A percentile compares a stretch with the other conserved stretches of the same genome.
These are phyloP conservation scores for Botryotinia calthae DNA, from an alignment of 2,329 filamentous ascomycete genomes.

Conservation along the genomic window DNA sequence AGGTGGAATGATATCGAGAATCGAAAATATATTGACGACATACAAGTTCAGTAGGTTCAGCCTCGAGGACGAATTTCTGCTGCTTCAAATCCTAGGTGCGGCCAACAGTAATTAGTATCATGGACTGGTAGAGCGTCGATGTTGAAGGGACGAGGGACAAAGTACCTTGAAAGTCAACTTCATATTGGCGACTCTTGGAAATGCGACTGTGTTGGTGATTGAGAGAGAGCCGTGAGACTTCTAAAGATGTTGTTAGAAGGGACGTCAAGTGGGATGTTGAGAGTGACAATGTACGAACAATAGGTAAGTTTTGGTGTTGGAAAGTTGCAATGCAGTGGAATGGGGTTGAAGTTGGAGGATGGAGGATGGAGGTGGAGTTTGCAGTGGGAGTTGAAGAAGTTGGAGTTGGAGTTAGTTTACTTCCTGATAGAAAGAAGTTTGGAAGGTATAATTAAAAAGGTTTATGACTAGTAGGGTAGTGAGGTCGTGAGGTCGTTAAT, in stretches of 20 bases:
- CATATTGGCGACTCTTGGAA: conserved; percentile 49
- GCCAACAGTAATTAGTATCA: conserved; percentile 30
- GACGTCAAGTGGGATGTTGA: neutral
- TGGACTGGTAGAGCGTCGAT: conserved; percentile 21
- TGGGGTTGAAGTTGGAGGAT: too few relatives aligned
- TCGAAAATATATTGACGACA: conserved; percentile 39
- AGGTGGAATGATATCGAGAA: neutral
- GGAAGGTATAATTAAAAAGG: conserved; percentile 3
- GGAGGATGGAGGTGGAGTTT: too few relatives aligned
- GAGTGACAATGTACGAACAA: neutral
- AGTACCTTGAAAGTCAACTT: conserved; percentile 70
- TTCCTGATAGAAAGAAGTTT: conserved; percentile 8
- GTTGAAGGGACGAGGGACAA: conserved; percentile 29
- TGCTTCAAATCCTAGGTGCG: conserved; percentile 87
- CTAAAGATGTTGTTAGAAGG: neutral
- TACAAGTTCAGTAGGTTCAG: conserved; percentile 90
- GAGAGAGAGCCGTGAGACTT: neutral
- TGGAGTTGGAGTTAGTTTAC: neutral
- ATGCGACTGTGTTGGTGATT: conserved; percentile 11
- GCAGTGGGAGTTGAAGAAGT: neutral
- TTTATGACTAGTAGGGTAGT: neutral
- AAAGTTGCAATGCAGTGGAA: neutral
- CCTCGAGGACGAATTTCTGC: conserved; percentile 95
- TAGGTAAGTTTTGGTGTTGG: neutral
- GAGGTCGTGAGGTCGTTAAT: neutral